A percentile compares a stretch with the other conserved stretches of the same genome.
Evolutionary conservation across 495 filamentous ascomycete species (phyloP).

Genomic region (Lasiosphaeria hispida): DNA sequence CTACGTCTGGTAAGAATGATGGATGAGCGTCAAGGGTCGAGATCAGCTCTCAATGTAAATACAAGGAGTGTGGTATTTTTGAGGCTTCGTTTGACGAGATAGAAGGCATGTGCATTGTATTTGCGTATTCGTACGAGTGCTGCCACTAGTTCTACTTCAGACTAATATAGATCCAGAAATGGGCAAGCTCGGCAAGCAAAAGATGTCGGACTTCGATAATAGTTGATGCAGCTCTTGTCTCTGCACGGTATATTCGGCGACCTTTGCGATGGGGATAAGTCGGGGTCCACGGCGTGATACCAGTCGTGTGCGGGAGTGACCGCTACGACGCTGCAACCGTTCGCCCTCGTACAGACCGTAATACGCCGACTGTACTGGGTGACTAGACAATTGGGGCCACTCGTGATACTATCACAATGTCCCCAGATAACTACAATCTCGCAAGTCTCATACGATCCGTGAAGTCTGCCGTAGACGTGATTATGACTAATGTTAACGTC

Average conservation of each 20-base stretch:
- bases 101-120: slow-evolving; percentile 5
- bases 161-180: background rate
- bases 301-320: slow-evolving; percentile 19
- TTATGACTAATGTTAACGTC: background rate
- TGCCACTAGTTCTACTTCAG: no score
- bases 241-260: slow-evolving; percentile 8
- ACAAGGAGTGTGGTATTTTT: slow-evolving; percentile 6
- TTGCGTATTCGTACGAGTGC: background rate
- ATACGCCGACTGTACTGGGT: slow-evolving; percentile 16
- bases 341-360: slow-evolving; percentile 8
- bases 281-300: slow-evolving; percentile 24
- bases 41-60: slow-evolving; percentile 3
- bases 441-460: background rate
- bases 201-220: slow-evolving; percentile 12
- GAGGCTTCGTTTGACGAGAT: slow-evolving; percentile 7
- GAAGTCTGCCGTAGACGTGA: background rate
- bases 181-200: slow-evolving; percentile 10
- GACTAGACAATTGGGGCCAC: slow-evolving; percentile 2
- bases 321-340: background rate
- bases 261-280: slow-evolving; percentile 11
- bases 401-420: background rate
- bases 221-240: slow-evolving; percentile 14
- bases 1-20: slow-evolving; percentile 5
- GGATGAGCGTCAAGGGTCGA: slow-evolving; percentile 7
- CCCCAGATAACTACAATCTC: slow-evolving; percentile 5